Evolutionary conservation across 441 rosid species (phyloP), one percentile per base, ranked within the genome.

Genomic region (Syzygium malaccense): DNA sequence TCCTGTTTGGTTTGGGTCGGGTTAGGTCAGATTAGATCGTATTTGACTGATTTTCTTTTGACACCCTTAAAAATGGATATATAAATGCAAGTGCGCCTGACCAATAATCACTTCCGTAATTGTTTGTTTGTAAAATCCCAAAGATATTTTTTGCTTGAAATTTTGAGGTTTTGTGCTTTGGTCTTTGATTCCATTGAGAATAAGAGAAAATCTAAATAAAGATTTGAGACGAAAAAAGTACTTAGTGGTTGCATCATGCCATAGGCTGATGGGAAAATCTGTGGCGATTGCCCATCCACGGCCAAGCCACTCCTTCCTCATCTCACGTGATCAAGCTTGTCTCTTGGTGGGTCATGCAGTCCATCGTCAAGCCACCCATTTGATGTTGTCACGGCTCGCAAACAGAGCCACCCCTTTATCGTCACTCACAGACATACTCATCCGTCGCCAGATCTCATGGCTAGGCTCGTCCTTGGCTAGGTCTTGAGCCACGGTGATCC

Each of bases 321-420:
- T 62, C 5, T 2, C 33, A 25, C 10, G 0, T 14, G 19, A 17
- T 62, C 14, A 62, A 8, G 19, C 19, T n/a, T 62, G 71, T 62
- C 19, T n/a, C 2, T n/a, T 0, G 0, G 5, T 15, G n/a, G 3
- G 30, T 62, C 10, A 11, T 13, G 66, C 5, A 9, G 19, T n/a
- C 71, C 32, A 62, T 14, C 7, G 19, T 10, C 0, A 0, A 62
- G 71, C 19, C 71, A 62, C 9, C 71, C 18, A 4, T n/a, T 17
- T 6, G 7, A n/a, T 2, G 1, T 7, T 0, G 1, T 4, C 10
- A 2, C 1, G 1, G 32, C 71, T n/a, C 14, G 33, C 5, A 62
- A 62, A n/a, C 2, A 2, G 19, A n/a, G 10, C 33, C 33, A 62
- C 10, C 37, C 20, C 20, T 14, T 15, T 11, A 4, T 64, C 11